Conservation (phyloP, 257 asterid species). For the Solanum etuberosum region DNA sequence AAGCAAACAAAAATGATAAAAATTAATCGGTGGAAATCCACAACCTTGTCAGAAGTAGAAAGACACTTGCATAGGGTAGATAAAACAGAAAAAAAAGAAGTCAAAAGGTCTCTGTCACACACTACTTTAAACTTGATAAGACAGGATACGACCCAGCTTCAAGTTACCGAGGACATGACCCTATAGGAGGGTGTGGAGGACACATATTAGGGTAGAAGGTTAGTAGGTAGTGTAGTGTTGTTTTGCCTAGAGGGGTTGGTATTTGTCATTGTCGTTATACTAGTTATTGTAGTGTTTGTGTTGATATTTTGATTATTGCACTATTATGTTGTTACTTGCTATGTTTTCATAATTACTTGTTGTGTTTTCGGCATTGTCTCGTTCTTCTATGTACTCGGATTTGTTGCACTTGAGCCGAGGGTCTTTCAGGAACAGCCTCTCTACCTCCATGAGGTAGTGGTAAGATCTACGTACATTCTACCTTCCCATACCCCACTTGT, state of each 20-base stretch:
- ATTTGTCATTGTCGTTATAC: not conserved
- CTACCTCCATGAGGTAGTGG: not conserved
- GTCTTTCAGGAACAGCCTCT: not conserved
- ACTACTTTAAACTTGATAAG: not conserved
- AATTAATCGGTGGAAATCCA: not conserved
- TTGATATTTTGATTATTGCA: not conserved
- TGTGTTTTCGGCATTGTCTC: not conserved
- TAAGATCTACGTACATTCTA: not conserved
- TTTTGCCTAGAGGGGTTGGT: not conserved
- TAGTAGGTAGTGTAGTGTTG: not conserved
- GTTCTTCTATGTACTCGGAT: not conserved
- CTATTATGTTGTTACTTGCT: not conserved
- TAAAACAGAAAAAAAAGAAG: not conserved
- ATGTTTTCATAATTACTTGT: not conserved
- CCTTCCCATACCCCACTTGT: not conserved
- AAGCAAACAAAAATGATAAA: constrained; percentile 1
- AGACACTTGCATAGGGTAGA: not conserved
- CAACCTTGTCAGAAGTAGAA: not conserved
- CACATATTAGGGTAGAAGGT: not conserved
- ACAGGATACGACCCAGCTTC: not conserved
- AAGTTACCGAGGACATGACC: not conserved
- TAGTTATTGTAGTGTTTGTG: not conserved
- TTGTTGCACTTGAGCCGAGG: not conserved
- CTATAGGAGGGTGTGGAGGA: not conserved
- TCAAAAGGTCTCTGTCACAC: not conserved